Base-by-base conservation (phyloP, 805 yeast species). In the Metschnikowia koreensis region DNA sequence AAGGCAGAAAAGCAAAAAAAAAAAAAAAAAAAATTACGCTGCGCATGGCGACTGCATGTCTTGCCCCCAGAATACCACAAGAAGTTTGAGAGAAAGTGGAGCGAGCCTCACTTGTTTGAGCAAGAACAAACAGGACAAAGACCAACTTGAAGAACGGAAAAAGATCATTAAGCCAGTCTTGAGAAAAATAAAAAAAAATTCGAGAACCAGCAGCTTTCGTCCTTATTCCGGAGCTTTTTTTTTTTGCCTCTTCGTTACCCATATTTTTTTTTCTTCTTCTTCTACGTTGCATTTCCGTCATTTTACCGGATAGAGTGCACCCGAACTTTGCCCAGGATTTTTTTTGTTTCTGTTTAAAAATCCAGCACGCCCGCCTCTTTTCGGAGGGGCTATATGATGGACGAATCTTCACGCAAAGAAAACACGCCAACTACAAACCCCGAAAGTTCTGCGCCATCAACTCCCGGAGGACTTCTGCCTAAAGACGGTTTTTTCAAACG, bases 361-460 rank as follows among this genome's bases (percentile, higher is more conserved):
- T 22, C 17, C 41, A 34, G 10, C 22, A n/a, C 6, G 34, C 34
- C 16, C 3, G 45, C 45, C 50, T 41, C 50, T 47, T 47, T 7
- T 39, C 37, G 47, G 41, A 36, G 49, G 52, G 48, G 47, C 41
- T 17, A 41, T 13, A 47, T 39, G 33, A 56, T 56, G 60, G 54
- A 54, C 26, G 41, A 38, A 22, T 44, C 52, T 27, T 55, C 59
- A 26, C 47, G 42, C 38, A 52, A 53, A 40, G 56, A 55, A 29
- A 45, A 55, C 29, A 53, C 53, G 38, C 50, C 54, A 27, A 50
- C 58, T 36, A 58, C 53, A 41, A 47, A 39, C 47, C 48, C 46
- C 31, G 56, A 54, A 16, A 54, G 50, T 44, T 50, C 56, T 13
- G 49, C 46, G 17, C 43, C 57, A 2, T 46, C 56, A 33, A 43